These are phyloP conservation scores for Albifimbria verrucaria DNA, from an alignment of 2,329 filamentous ascomycete species.

Conservation along the genomic window DNA sequence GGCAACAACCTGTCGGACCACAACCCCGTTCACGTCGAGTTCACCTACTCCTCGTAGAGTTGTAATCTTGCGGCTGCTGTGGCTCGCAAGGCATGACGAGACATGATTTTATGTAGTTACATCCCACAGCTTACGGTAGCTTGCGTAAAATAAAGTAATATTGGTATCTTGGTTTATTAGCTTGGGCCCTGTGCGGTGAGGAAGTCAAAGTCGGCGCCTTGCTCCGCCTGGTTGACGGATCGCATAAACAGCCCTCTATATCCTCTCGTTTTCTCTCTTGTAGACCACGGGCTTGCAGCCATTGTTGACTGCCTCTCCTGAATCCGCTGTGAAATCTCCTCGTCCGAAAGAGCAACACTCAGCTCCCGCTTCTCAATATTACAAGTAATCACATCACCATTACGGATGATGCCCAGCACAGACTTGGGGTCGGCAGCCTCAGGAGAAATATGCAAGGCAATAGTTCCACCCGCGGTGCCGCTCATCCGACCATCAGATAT, in stretches of 20 bases:
- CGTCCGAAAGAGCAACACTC: conserved; percentile 58
- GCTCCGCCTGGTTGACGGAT: conserved; percentile 56
- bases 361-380: conserved; percentile 66
- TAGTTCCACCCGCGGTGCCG: conserved; percentile 84
- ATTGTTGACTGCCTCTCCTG: conserved; percentile 44
- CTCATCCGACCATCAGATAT: conserved; percentile 86
- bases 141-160: too few species aligned
- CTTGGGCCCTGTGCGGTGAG: conserved; percentile 42
- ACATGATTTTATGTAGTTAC: too few species aligned
- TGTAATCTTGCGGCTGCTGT: too few species aligned
- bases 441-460: conserved; percentile 82
- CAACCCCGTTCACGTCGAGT: conserved; percentile 58
- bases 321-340: conserved; percentile 63
- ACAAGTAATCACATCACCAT: conserved; percentile 77
- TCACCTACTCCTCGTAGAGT: conserved; percentile 29
- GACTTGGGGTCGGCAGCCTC: conserved; percentile 76
- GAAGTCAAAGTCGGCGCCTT: conserved; percentile 61
- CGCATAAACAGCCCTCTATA: conserved; percentile 59
- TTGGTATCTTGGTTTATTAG: background rate
- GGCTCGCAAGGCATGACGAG: too few species aligned
- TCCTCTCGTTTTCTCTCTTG: conserved; percentile 42
- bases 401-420: conserved; percentile 70
- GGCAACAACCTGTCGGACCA: conserved; percentile 60
- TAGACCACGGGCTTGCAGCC: conserved; percentile 28
- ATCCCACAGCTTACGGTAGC: too few species aligned